These are phyloP conservation scores for Raffaelea albimanens DNA, from an alignment of 2,329 filamentous ascomycete genomes.

Conservation along the genomic window DNA sequence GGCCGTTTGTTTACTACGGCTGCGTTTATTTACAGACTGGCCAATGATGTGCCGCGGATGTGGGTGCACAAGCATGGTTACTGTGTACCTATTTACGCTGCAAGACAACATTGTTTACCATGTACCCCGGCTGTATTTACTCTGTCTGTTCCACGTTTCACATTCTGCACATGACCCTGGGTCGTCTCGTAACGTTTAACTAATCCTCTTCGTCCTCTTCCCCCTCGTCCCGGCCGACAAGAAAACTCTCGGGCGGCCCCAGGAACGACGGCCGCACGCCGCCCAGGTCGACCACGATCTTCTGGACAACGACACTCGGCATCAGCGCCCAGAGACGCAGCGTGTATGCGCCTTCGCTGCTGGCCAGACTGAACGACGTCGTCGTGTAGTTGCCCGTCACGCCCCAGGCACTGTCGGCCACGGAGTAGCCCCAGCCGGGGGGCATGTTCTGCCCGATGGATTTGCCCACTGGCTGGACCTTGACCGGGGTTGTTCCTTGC, in stretches of 20 bases:
- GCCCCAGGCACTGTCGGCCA: constrained; percentile 38
- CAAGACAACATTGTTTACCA: too few relatives aligned
- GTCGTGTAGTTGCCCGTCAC: constrained; percentile 33
- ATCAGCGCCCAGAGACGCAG: constrained; percentile 42
- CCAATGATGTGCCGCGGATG: too few relatives aligned
- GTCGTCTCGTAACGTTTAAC: too few relatives aligned
- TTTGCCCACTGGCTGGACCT: constrained; percentile 30
- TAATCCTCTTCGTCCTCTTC: too few relatives aligned
- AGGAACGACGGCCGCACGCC: constrained; percentile 45
- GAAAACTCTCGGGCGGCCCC: constrained; percentile 46
- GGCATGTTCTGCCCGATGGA: constrained; percentile 32
- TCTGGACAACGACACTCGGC: constrained; percentile 44
- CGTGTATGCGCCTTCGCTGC: constrained; percentile 33
- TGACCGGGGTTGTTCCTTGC: constrained; percentile 17
- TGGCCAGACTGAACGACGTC: constrained; percentile 28
- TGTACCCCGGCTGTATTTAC: too few relatives aligned
- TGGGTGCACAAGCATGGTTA: too few relatives aligned
- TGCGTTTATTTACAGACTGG: too few relatives aligned
- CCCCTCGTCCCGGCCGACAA: constrained; percentile 28
- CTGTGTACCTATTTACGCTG: too few relatives aligned
- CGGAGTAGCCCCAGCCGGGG: constrained; percentile 30
- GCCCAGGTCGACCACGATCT: constrained; percentile 45
- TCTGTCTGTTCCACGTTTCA: too few relatives aligned
- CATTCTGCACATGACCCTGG: too few relatives aligned
- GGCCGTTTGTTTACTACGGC: too few relatives aligned